phyloP scores from a whole-genome alignment of 2,329 filamentous ascomycete genomes.

The Aureobasidium pullulans region DNA sequence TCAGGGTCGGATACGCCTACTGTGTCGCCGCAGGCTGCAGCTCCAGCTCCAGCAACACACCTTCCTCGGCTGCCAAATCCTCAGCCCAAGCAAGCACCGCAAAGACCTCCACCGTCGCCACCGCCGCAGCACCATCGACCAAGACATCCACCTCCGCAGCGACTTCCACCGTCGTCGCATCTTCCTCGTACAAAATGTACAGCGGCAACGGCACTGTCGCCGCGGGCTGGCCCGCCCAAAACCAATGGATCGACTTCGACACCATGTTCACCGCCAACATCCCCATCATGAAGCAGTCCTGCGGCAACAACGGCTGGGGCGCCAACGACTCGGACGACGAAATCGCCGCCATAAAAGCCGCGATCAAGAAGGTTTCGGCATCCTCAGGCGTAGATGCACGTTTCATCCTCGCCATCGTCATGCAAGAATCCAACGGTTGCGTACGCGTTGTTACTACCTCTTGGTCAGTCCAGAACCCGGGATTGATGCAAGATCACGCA shows the following conservation, averaged over 20 bases:
- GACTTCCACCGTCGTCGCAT: background rate
- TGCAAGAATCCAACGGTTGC: slow-evolving; percentile 43
- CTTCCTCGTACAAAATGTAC: slow-evolving; percentile 23
- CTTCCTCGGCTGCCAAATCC: background rate
- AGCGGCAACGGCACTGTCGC: slow-evolving; percentile 28
- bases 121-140: background rate
- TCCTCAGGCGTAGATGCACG: slow-evolving; percentile 30
- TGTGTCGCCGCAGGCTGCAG: slow-evolving; percentile 20
- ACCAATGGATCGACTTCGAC: slow-evolving; percentile 30
- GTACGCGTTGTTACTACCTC: slow-evolving; percentile 38
- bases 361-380: slow-evolving; percentile 27
- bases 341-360: slow-evolving; percentile 30
- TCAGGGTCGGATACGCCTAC: slow-evolving; percentile 19
- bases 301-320: slow-evolving; percentile 26
- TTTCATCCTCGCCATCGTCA: slow-evolving; percentile 38
- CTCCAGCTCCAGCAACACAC: background rate
- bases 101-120: background rate
- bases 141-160: background rate
- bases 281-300: slow-evolving; percentile 30
- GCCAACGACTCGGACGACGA: slow-evolving; percentile 33
- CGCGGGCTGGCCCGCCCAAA: slow-evolving; percentile 31
- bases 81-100: background rate
- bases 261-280: slow-evolving; percentile 29
- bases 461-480: slow-evolving; percentile 35
- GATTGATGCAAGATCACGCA: slow-evolving; percentile 41